Conservation (phyloP, 106 monocot genomes). For the Agapanthus africanus region DNA sequence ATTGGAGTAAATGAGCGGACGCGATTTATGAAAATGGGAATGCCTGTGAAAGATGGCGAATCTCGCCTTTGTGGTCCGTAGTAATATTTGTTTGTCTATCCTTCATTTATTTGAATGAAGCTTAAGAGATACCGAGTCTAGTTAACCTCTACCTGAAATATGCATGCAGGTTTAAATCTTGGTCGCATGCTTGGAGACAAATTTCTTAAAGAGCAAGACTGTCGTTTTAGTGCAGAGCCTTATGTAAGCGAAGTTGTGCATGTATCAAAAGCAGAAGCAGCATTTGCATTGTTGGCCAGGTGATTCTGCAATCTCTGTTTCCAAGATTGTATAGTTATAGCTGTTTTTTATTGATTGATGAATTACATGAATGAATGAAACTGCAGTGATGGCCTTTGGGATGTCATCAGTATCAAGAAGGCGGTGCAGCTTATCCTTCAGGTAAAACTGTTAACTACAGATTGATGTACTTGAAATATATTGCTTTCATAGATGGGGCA, state of each 20-base stretch:
- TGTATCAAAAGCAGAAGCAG: conserved; percentile 40
- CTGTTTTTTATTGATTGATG: no score
- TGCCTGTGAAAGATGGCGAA: conserved; percentile 75
- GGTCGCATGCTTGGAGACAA: conserved; percentile 92
- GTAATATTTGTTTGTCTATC: background rate
- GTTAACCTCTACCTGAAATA: background rate
- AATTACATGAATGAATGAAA: no score
- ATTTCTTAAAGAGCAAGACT: conserved; percentile 89
- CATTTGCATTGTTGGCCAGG: conserved; percentile 86
- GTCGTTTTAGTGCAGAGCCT: conserved; percentile 77
- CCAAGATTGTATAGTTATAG: no score
- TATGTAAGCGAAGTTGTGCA: conserved; percentile 69
- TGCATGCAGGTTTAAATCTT: conserved; percentile 60
- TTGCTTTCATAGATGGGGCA: no score
- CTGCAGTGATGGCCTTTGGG: conserved; percentile 94
- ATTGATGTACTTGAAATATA: no score
- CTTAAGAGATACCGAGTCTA: background rate
- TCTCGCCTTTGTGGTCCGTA: conserved; percentile 59
- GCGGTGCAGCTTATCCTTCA: conserved; percentile 54
- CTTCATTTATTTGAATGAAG: background rate
- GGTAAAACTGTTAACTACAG: no score
- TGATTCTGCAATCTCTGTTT: no score
- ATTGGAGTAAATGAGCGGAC: conserved; percentile 44
- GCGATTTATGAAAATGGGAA: conserved; percentile 60
- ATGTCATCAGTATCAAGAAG: conserved; percentile 72